Base-by-base conservation (phyloP, 177 flowering plant species). In the Vitis hybrid region DNA sequence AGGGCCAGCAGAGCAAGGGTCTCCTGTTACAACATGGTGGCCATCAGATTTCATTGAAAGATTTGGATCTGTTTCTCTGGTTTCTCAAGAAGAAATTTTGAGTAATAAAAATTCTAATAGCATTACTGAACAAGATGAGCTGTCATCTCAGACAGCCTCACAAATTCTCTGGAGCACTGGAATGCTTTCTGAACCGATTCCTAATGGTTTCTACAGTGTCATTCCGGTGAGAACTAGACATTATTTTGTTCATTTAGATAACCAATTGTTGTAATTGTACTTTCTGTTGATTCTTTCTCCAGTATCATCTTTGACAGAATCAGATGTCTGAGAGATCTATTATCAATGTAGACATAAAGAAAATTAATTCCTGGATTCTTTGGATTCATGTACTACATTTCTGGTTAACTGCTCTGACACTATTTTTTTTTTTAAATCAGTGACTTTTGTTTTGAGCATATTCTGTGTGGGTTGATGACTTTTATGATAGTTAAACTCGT, bases 171-270 rank as follows among this genome's bases (percentile, higher is more conserved):
- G 99, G 98, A 82, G 75, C 55, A 90, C 90, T 52, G 97, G 98
- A 72, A 78, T 78, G 64, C 93, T 90, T 77, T 87, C 91, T 77
- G 94, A 87, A 65, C 83, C 84, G 17, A 91, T 95, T 62, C 98
- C 99, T 19, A 84, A 90, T 90, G 98, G 99, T 60, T 95, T 95
- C 81, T 95, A 91, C 71, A 91, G 93, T 74, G 89, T 91, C 72
- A 78, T 87, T 73, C 93, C 93, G 76, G 98, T 95, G 78, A 90
- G 98, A 56, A 68, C 50, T 57, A 24, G 40, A 14, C 48, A 58
- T 65, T 75, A 0, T 18, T 11, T 51, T 59, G 65, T 52, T 51
- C 19, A 18, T 60, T 52, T 49, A 27, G 8, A 9, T 64, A 6
- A 13, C 40, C 46, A 35, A 35, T 35, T 35, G 27, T 3, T 27